phyloP scores from a whole-genome alignment of 331 rosid species.

The Rhamnella rubrinervis region DNA sequence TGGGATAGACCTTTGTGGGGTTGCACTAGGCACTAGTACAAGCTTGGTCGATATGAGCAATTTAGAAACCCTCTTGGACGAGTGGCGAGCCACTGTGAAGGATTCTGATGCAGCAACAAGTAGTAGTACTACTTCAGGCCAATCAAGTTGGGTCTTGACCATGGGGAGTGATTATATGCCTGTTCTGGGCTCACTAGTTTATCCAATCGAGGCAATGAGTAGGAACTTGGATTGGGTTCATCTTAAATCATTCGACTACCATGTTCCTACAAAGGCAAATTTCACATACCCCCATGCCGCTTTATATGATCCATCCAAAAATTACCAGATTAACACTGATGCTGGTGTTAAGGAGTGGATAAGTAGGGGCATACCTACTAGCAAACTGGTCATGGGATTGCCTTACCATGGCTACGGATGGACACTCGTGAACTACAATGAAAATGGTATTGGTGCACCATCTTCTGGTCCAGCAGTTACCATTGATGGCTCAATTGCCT shows the following conservation, averaged over 20 bases:
- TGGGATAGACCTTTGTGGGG: slow-evolving; percentile 29
- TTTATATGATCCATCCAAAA: slow-evolving; percentile 38
- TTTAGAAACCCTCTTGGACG: slow-evolving; percentile 16
- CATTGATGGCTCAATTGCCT: slow-evolving; percentile 24
- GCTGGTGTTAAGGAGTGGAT: slow-evolving; percentile 42
- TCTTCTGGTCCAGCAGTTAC: slow-evolving; percentile 20
- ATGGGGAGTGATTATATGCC: too few species aligned
- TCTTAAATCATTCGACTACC: slow-evolving; percentile 41
- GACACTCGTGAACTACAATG: slow-evolving; percentile 30
- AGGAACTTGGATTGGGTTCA: slow-evolving; percentile 50
- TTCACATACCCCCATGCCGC: slow-evolving; percentile 45
- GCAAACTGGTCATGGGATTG: slow-evolving; percentile 44
- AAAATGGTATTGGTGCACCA: slow-evolving; percentile 11
- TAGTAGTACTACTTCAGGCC: too few species aligned
- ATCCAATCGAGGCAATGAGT: slow-evolving; percentile 31
- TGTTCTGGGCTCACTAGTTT: too few species aligned
- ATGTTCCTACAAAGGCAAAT: slow-evolving; percentile 30
- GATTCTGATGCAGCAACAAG: slow-evolving; percentile 15
- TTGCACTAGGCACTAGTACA: slow-evolving; percentile 7
- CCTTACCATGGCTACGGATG: slow-evolving; percentile 57
- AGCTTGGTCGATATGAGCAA: slow-evolving; percentile 7
- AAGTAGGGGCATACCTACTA: slow-evolving; percentile 33
- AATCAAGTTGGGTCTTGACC: too few species aligned
- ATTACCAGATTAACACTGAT: slow-evolving; percentile 14
- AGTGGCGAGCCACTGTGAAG: slow-evolving; percentile 25